Base-by-base conservation (phyloP, 805 yeast species). In the Kodamaea hsintzibuensis region DNA sequence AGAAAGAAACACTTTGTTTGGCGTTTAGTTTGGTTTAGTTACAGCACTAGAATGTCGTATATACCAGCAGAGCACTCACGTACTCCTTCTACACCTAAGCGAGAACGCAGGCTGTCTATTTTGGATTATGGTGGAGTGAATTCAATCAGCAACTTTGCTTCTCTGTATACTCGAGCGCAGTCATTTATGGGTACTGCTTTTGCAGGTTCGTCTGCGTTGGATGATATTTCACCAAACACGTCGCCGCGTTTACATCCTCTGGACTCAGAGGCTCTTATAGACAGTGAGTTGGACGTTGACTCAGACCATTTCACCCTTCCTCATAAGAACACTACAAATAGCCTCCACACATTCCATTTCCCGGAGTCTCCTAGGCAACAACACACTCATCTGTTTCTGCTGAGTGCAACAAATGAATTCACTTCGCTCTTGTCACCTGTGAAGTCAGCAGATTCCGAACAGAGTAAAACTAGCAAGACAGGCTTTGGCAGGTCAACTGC, bases 401-500 rank as follows among this genome's bases (percentile, higher is more conserved):
- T 33, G 39, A 17, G 25, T 16, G 44, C 25, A 5, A 40, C 49
- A 3, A 47, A 16, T 33, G 42, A 35, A 30, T 47, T 35, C 17
- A 27, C 49, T 5, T 18, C 42, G 30, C 49, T 35, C 38, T 17
- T 37, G 33, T 40, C 50, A 2, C 54, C 50, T 44, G 45, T 51
- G 37, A 51, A 46, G 17, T 25, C 46, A 13, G 22, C 46, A 9
- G 43, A 35, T 13, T 50, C 53, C 39, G 16, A 35, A 16, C n/a
- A n/a, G 18, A 38, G 43, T n/a, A 18, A 14, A 14, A 19, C 19
- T 2, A 27, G 39, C 16, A 13, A 18, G 4, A 44, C 42, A 8
- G 50, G 50, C 16, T 16, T 39, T 13, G 60, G 60, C 10, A 47
- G 35, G 25, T 88, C 96, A 2, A 86, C 90, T 0, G 86, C 84